These are phyloP conservation scores for Colletotrichum coccodes DNA, from an alignment of 2,329 filamentous ascomycete species.

Conservation along the genomic window DNA sequence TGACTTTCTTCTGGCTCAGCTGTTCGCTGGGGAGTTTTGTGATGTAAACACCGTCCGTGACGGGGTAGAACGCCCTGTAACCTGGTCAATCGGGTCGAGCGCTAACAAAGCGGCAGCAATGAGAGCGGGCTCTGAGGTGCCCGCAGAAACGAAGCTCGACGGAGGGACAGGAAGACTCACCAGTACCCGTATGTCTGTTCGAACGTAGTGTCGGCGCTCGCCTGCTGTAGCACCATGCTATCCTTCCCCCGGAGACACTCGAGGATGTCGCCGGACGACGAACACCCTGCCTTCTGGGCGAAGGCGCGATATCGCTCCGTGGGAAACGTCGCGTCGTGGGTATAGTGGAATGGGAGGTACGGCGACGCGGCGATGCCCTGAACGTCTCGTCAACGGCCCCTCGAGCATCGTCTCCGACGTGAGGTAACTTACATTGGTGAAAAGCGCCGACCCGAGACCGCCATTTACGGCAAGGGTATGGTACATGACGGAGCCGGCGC, in stretches of 20 bases:
- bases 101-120: not conserved
- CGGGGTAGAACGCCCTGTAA: conserved; percentile 42
- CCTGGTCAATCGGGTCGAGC: not conserved
- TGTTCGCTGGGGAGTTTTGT: conserved; percentile 41
- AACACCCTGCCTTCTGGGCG: conserved; percentile 50
- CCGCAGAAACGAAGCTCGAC: not conserved
- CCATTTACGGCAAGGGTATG: conserved; percentile 55
- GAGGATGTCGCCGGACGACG: conserved; percentile 37
- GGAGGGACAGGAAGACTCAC: not conserved
- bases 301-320: conserved; percentile 11
- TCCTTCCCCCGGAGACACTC: conserved; percentile 41
- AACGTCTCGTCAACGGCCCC: not conserved
- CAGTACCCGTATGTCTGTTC: conserved; percentile 36
- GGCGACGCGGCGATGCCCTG: conserved; percentile 20
- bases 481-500: conserved; percentile 60
- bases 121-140: not conserved
- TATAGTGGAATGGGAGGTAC: conserved; percentile 24
- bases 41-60: conserved; percentile 46
- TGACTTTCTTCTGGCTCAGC: conserved; percentile 41
- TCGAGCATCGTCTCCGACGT: not conserved
- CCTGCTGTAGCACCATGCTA: conserved; percentile 39
- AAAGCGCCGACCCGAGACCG: conserved; percentile 52
- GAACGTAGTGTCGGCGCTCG: conserved; percentile 36
- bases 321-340: not conserved
- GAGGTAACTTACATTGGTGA: conserved; percentile 39